A percentile compares a stretch with the other conserved stretches of the same genome.
These are phyloP conservation scores for Leishmania gerbilli DNA, from an alignment of 208 protist genomes.

Conservation along the genomic window DNA sequence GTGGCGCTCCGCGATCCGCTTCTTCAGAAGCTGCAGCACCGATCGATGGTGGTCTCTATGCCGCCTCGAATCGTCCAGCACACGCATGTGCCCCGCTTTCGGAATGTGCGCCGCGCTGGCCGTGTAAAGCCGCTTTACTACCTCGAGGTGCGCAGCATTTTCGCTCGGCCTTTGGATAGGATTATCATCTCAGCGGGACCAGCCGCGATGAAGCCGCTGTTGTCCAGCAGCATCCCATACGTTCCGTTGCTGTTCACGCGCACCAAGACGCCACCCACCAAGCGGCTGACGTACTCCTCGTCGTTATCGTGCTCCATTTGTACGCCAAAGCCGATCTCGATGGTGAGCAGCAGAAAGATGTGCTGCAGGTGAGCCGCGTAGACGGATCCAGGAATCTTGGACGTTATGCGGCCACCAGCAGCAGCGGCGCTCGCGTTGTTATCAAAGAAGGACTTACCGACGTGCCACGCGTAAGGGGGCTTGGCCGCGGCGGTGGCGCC, in stretches of 20 bases:
- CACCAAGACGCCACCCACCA: constrained; percentile 74
- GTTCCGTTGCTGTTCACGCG: constrained; percentile 82
- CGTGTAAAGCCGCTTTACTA: constrained; percentile 76
- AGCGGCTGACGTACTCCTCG: constrained; percentile 27
- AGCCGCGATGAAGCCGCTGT: constrained; percentile 75
- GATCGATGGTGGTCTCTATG: constrained; percentile 63
- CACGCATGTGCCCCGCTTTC: constrained; percentile 52
- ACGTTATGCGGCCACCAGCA: constrained; percentile 43
- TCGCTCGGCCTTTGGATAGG: constrained; percentile 52
- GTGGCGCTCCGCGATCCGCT: constrained; percentile 66
- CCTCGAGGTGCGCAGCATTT: constrained; percentile 49
- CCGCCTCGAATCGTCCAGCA: constrained; percentile 69
- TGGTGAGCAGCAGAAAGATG: constrained; percentile 61
- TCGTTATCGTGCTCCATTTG: constrained; percentile 60
- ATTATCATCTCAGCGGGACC: constrained; percentile 68
- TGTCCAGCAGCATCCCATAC: constrained; percentile 76
- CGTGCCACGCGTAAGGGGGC: constrained; percentile 26
- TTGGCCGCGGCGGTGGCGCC: background rate
- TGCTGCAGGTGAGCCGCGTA: constrained; percentile 74
- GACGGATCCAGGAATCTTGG: constrained; percentile 57
- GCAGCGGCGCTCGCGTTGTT: constrained; percentile 43
- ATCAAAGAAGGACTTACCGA: constrained; percentile 52
- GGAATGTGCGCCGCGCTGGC: constrained; percentile 62
- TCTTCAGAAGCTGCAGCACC: constrained; percentile 60
- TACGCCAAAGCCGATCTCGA: constrained; percentile 77